phyloP scores from a whole-genome alignment of 2,329 filamentous ascomycete genomes.

The Sporothrix mexicana region DNA sequence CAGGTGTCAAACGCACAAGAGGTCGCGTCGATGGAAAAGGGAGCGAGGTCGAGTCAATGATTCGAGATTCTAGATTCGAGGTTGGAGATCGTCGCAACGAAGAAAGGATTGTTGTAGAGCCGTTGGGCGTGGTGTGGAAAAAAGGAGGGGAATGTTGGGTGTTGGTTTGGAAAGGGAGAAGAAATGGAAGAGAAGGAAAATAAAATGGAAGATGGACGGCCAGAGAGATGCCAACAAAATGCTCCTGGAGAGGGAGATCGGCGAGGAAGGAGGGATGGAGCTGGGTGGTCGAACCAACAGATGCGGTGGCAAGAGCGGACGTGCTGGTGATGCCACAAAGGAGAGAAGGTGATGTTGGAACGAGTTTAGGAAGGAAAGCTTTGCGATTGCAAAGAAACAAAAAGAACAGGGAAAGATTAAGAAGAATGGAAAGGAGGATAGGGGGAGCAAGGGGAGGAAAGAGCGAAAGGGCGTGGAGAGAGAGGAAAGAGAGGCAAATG shows the following conservation, averaged over 20 bases:
- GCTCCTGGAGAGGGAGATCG: not conserved
- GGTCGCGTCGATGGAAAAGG: not conserved
- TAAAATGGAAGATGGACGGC: not conserved
- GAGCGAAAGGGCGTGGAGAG: constrained; percentile 15
- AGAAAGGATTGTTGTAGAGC: not conserved
- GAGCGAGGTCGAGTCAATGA: constrained; percentile 1
- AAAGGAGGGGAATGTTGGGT: not conserved
- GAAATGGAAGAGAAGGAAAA: not conserved
- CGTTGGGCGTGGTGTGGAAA: not conserved
- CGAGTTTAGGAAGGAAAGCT: constrained; percentile 15
- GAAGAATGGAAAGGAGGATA: constrained; percentile 10
- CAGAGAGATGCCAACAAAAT: constrained; percentile 14
- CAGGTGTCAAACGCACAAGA: not conserved
- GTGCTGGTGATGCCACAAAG: not conserved
- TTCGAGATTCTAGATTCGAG: not conserved
- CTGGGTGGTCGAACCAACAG: not conserved
- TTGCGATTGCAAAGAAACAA: not conserved
- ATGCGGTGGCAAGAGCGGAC: constrained; percentile 4
- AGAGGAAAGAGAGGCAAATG: constrained; percentile 21
- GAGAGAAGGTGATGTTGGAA: not conserved
- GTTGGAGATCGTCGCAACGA: not conserved
- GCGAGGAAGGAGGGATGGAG: constrained; percentile 9
- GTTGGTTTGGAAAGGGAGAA: not conserved
- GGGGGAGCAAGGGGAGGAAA: not conserved
- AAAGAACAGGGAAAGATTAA: not conserved